Evolutionary conservation across 2,329 filamentous ascomycete species (phyloP).

Genomic region (Talaromyces albobiverticillius): DNA sequence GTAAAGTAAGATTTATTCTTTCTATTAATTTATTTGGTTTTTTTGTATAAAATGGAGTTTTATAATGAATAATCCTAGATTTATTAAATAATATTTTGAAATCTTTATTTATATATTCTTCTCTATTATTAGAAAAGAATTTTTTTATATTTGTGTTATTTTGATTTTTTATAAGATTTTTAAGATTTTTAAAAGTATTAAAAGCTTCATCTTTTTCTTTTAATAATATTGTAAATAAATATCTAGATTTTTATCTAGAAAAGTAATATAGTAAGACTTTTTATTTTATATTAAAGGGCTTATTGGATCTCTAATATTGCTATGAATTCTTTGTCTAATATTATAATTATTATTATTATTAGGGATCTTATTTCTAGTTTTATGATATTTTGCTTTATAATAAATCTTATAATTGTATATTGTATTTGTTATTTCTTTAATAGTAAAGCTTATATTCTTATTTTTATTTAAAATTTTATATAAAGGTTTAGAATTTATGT

Average conservation of each 20-base stretch:
- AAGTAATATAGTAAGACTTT: not conserved
- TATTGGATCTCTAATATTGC: too few species aligned
- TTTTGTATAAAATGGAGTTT: constrained; percentile 1
- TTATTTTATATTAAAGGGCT: too few species aligned
- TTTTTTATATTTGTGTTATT: not conserved
- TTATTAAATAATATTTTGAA: constrained; percentile 2
- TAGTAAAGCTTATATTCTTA: too few species aligned
- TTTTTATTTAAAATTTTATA: too few species aligned
- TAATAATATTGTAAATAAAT: not conserved
- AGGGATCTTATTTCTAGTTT: not conserved
- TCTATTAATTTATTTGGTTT: not conserved
- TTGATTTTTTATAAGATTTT: not conserved
- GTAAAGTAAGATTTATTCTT: constrained; percentile 1
- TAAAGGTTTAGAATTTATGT: too few species aligned
- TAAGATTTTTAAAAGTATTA: not conserved
- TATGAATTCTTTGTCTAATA: too few species aligned
- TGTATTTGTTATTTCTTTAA: too few species aligned
- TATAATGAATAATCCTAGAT: not conserved
- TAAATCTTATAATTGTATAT: not conserved
- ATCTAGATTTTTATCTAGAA: not conserved
- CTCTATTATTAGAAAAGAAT: not conserved
- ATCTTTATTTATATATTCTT: not conserved
- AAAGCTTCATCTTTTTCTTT: not conserved
- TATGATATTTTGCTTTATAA: not conserved
- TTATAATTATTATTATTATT: too few species aligned